phyloP scores from a whole-genome alignment of 805 yeast species.

The Blastobotrys muscicola region DNA sequence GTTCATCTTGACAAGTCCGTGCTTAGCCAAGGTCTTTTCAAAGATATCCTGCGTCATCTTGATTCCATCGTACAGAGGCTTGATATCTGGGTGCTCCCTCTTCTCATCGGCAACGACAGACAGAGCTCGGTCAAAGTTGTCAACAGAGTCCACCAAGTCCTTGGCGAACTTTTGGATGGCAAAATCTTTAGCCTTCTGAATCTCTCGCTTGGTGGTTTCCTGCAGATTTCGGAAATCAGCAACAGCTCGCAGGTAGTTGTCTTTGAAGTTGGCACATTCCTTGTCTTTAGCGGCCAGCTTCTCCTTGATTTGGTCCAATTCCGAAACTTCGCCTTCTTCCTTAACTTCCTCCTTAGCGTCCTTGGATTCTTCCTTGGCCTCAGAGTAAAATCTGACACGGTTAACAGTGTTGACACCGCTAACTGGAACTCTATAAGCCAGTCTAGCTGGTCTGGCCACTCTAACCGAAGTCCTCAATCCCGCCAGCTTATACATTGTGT shows the following conservation, averaged over 20 bases:
- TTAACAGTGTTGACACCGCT: too few species aligned
- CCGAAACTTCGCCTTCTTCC: slow-evolving; percentile 6
- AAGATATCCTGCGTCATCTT: slow-evolving; percentile 81
- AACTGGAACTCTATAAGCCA: too few species aligned
- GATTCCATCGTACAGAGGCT: slow-evolving; percentile 77
- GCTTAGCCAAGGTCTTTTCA: slow-evolving; percentile 69
- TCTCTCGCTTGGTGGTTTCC: slow-evolving; percentile 79
- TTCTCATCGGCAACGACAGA: slow-evolving; percentile 42
- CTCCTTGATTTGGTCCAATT: slow-evolving; percentile 31
- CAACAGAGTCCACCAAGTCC: slow-evolving; percentile 81
- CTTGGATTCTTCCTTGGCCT: slow-evolving; percentile 6
- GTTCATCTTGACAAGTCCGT: slow-evolving; percentile 72
- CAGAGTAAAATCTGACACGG: slow-evolving; percentile 6
- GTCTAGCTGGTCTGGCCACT: too few species aligned
- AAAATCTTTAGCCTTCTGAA: slow-evolving; percentile 78
- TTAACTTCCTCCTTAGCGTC: slow-evolving; percentile 3
- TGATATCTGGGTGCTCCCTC: slow-evolving; percentile 48
- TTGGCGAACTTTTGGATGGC: slow-evolving; percentile 88
- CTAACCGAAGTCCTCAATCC: too few species aligned
- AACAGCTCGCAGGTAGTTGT: slow-evolving; percentile 68
- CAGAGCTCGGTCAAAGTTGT: slow-evolving; percentile 82
- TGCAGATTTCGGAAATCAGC: slow-evolving; percentile 92
- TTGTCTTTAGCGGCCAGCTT: slow-evolving; percentile 45
- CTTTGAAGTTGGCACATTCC: slow-evolving; percentile 74
- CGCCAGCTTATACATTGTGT: too few species aligned